Conservation (phyloP, 345 rosid genomes). For the Schrenkiella parvula region DNA sequence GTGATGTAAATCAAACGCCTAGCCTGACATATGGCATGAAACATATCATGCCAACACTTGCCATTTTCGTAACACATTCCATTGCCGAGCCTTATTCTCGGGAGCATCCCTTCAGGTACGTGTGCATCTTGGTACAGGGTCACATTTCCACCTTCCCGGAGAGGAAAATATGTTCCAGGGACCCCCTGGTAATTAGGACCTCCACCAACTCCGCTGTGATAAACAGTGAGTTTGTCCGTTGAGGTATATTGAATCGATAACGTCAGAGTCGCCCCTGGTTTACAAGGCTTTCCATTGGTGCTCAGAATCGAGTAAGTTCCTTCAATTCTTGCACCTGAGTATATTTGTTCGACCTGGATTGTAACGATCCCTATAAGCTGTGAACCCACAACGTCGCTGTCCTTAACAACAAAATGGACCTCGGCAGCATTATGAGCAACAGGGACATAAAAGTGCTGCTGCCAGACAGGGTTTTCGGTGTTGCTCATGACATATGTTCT, state of each 20-base stretch:
- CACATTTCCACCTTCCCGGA: conserved; percentile 73
- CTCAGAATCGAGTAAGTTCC: conserved; percentile 59
- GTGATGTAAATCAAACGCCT: conserved; percentile 78
- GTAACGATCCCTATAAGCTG: conserved; percentile 74
- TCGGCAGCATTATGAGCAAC: conserved; percentile 89
- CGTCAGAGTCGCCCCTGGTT: conserved; percentile 69
- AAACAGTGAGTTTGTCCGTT: conserved; percentile 56
- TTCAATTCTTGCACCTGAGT: conserved; percentile 57
- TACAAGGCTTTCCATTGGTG: conserved; percentile 64
- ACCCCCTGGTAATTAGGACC: conserved; percentile 84
- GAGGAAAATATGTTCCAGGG: conserved; percentile 94
- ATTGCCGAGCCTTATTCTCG: conserved; percentile 49
- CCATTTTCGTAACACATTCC: conserved; percentile 74
- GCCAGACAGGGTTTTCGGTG: conserved; percentile 80
- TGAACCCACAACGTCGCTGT: conserved; percentile 85
- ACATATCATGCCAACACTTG: conserved; percentile 88
- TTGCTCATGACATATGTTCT: conserved; percentile 88
- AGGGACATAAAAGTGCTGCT: conserved; percentile 80
- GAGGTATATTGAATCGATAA: conserved; percentile 78
- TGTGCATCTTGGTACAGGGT: conserved; percentile 96
- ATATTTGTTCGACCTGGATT: conserved; percentile 75
- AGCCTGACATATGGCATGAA: conserved; percentile 78
- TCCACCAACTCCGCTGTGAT: conserved; percentile 76
- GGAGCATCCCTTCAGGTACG: conserved; percentile 82
- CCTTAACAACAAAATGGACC: conserved; percentile 82